These are phyloP conservation scores for Gossypium schwendimanii DNA, from an alignment of 441 rosid species.

Conservation along the genomic window DNA sequence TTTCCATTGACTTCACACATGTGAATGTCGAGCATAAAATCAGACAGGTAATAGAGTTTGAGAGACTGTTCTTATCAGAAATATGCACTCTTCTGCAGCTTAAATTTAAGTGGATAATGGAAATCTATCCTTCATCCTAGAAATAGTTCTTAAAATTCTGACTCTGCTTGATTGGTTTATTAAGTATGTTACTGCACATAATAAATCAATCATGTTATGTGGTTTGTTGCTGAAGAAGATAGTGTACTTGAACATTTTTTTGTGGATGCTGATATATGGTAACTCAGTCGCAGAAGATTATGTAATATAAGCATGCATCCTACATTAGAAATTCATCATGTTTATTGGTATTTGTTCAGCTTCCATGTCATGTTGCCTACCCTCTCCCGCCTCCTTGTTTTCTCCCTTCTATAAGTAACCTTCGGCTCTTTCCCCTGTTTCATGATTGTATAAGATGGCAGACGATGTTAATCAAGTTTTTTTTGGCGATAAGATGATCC, in stretches of 20 bases:
- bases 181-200: not conserved
- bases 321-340: conserved; percentile 3
- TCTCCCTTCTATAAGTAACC: not conserved
- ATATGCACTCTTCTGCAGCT: not conserved
- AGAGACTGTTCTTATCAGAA: not conserved
- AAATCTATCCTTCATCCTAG: not conserved
- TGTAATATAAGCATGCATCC: conserved; percentile 4
- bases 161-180: not conserved
- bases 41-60: not conserved
- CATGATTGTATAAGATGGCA: conserved; percentile 62
- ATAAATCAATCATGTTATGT: not conserved
- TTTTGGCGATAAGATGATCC: conserved; percentile 39
- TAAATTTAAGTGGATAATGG: not conserved
- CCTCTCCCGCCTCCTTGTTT: not conserved
- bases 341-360: not conserved
- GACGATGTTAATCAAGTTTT: conserved; percentile 53
- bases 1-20: not conserved
- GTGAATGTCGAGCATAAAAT: not conserved
- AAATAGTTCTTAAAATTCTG: not conserved
- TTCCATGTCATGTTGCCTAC: not conserved
- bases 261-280: not conserved
- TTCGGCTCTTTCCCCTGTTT: conserved; percentile 11
- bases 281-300: conserved; percentile 2
- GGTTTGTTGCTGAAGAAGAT: not conserved
- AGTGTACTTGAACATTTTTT: not conserved